Evolutionary conservation across 2,329 filamentous ascomycete genomes (phyloP).

Genomic region (Chrysoporthe deuterocubensis): DNA sequence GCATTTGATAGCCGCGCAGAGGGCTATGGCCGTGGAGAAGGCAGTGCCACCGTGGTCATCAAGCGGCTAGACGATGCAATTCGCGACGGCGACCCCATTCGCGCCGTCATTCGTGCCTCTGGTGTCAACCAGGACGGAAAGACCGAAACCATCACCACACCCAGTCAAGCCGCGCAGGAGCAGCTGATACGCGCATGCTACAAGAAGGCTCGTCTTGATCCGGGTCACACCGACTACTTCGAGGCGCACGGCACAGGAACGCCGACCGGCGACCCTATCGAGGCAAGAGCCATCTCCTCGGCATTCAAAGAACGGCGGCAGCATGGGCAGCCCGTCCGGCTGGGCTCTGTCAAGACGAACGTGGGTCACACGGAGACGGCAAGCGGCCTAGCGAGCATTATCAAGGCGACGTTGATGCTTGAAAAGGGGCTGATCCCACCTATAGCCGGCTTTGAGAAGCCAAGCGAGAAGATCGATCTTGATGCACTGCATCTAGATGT

Average conservation of each 20-base stretch:
- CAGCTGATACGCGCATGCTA: slow-evolving; percentile 41
- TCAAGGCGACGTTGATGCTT: slow-evolving; percentile 24
- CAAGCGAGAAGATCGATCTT: slow-evolving; percentile 16
- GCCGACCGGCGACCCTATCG: slow-evolving; percentile 39
- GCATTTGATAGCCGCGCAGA: slow-evolving; percentile 16
- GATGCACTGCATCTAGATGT: slow-evolving; percentile 18
- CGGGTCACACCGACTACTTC: slow-evolving; percentile 35
- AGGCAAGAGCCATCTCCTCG: slow-evolving; percentile 35
- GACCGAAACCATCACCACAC: slow-evolving; percentile 27
- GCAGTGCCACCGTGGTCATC: neutral
- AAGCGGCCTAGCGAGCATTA: slow-evolving; percentile 20
- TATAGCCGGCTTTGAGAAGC: slow-evolving; percentile 33
- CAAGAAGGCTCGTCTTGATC: slow-evolving; percentile 33
- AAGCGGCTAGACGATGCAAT: slow-evolving; percentile 10
- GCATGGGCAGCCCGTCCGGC: slow-evolving; percentile 33
- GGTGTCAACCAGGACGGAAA: slow-evolving; percentile 37
- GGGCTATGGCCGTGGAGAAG: slow-evolving; percentile 18
- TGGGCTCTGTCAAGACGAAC: slow-evolving; percentile 42
- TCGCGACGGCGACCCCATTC: neutral
- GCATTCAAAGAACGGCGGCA: slow-evolving; percentile 17
- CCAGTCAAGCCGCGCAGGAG: slow-evolving; percentile 41
- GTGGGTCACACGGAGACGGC: slow-evolving; percentile 25
- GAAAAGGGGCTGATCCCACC: slow-evolving; percentile 34
- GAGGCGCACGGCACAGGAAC: slow-evolving; percentile 44
- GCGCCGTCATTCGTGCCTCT: slow-evolving; percentile 33